Conservation (phyloP, 1,139 yeast species). For the Yamadazyma aaseri region DNA sequence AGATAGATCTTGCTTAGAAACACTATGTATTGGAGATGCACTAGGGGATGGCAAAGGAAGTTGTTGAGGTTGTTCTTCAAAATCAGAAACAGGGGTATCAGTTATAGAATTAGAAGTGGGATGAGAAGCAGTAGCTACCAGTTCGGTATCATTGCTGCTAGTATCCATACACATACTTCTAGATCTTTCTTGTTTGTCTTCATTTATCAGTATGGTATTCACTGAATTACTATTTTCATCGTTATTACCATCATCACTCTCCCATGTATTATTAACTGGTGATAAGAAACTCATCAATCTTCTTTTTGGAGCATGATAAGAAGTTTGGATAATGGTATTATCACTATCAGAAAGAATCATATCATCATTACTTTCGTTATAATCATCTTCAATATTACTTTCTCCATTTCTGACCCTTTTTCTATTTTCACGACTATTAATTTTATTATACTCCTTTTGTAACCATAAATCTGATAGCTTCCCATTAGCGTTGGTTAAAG, state of each 20-base stretch:
- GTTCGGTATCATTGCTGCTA: background rate
- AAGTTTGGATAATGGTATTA: constrained; percentile 22
- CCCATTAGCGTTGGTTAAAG: constrained; percentile 31
- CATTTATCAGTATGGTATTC: background rate
- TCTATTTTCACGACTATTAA: constrained; percentile 21
- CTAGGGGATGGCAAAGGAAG: constrained; percentile 67
- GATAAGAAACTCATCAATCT: constrained; percentile 27
- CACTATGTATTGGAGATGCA: constrained; percentile 58
- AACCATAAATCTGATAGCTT: constrained; percentile 36
- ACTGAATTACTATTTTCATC: background rate
- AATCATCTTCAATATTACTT: constrained; percentile 9
- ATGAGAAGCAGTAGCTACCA: background rate
- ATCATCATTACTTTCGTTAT: constrained; percentile 33
- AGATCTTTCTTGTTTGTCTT: background rate
- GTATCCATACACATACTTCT: background rate
- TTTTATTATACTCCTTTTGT: constrained; percentile 27
- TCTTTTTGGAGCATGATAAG: constrained; percentile 42
- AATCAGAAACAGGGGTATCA: constrained; percentile 39
- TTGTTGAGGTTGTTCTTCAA: constrained; percentile 40
- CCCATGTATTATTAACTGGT: constrained; percentile 9
- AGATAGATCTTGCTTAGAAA: constrained; percentile 12
- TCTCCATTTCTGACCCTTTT: constrained; percentile 20
- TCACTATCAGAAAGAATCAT: constrained; percentile 39
- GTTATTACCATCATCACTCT: background rate
- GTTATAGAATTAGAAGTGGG: constrained; percentile 19